These are phyloP conservation scores for Vachellia collinsii DNA, from an alignment of 306 rosid genomes.

Conservation along the genomic window DNA sequence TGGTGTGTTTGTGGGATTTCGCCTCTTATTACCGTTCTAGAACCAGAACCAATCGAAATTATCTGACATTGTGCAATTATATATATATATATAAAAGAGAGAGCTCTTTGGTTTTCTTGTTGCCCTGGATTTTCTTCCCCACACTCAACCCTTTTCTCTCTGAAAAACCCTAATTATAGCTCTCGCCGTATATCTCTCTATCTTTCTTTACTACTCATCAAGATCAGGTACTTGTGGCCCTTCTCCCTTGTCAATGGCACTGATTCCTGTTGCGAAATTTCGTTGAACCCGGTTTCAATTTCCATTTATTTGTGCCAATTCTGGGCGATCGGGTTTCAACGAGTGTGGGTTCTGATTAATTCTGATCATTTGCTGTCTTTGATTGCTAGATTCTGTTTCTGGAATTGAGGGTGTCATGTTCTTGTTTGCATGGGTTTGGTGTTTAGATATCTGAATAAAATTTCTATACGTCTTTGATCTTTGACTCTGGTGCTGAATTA, in stretches of 20 bases:
- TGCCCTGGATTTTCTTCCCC: conserved; percentile 52
- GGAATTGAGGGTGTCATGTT: conserved; percentile 23
- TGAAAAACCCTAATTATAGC: conserved; percentile 76
- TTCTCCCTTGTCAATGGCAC: conserved; percentile 26
- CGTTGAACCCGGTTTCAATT: conserved; percentile 24
- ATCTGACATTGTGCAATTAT: conserved; percentile 20
- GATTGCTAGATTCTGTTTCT: conserved; percentile 34
- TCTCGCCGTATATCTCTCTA: conserved; percentile 46
- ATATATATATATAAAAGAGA: conserved; percentile 3
- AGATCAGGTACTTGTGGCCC: conserved; percentile 66
- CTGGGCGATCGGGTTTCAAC: conserved; percentile 40
- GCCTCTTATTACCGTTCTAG: conserved; percentile 42
- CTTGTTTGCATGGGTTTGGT: conserved; percentile 40
- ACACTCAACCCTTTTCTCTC: conserved; percentile 33
- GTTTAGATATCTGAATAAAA: conserved; percentile 33
- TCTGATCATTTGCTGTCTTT: conserved; percentile 37
- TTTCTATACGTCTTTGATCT: conserved; percentile 39
- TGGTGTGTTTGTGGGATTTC: conserved; percentile 42
- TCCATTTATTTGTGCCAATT: conserved; percentile 46
- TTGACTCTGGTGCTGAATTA: conserved; percentile 45
- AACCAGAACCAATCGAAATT: conserved; percentile 51
- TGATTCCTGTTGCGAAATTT: conserved; percentile 15
- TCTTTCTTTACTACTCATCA: conserved; percentile 19
- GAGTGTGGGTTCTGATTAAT: conserved; percentile 28
- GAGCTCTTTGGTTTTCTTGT: conserved; percentile 42